Evolutionary conservation across 306 rosid species (phyloP), one percentile per base, ranked within the genome.

Genomic region (Rosa multiflora): DNA sequence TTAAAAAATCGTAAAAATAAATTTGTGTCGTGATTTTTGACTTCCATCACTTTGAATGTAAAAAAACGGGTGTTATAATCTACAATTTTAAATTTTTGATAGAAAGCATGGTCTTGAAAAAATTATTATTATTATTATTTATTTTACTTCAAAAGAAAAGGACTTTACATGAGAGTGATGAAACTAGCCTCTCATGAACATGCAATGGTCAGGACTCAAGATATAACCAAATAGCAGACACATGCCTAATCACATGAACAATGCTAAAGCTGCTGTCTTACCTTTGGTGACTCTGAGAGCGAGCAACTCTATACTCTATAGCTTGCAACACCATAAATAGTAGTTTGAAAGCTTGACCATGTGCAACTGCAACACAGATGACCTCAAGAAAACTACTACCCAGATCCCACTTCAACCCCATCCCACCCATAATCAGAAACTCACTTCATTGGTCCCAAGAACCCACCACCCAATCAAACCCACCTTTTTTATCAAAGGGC

Each of bases 361-460:
- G 72, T 63, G 67, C 52, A 75, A 74, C 40, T 21, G 21, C 78
- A 43, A 26, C 23, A 69, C 42, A 40, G 73, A 85, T 82, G 86
- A 72, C 61, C 70, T 48, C 77, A 48, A 64, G 70, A 44, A 88
- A 79, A 62, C 3, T 82, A 63, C 59, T 70, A 14, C 70, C 84
- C 48, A 62, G 71, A n/a, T 14, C 83, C 64, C 76, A 70, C 71
- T 88, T 81, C 84, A 71, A 75, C 47, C 79, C 86, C 56, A 53
- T 85, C 64, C 91, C 92, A 76, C 76, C 55, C 49, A 20, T 78
- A 7, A 74, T 88, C 51, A 85, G 79, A 81, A 88, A 83, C 80
- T 87, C 86, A 42, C 85, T 87, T 58, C 83, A 40, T 67, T 69
- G 76, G 49, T 11, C 76, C 4, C 78, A 70, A 15, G 68, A 75